Base-by-base conservation (phyloP, 2,329 filamentous ascomycete genomes). In the Byssoonygena ceratinophila region DNA sequence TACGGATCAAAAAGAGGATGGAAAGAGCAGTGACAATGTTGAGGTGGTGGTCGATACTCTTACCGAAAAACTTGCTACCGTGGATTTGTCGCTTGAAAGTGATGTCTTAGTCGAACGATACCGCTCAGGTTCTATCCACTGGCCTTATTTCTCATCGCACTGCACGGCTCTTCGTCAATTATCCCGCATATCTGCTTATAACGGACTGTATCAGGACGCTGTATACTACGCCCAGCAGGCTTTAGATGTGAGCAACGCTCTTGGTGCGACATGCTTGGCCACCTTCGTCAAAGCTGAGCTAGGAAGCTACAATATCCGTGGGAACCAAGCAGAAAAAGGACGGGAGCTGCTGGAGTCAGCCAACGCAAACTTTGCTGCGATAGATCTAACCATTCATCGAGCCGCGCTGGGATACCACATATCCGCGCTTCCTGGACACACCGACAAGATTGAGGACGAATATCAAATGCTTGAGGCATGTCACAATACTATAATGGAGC, bases 151-250 rank as follows among this genome's bases (percentile, higher is more conserved):
- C 6, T 79, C 81, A 25, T 81, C 84, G 0, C 76, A 96, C 18
- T 83, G 89, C 60, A 77, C 80, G 27, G 81, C 82, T 52, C 73
- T 94, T 12, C 69, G 83, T 55, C 83, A 89, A 54, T 77, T 95
- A 2, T 88, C 88, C 0, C 77, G 78, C 3, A 74, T 94, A 1
- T 95, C 90, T 60, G 81, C 85, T 1, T 84, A 94, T 58, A 79
- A 92, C 57, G 92, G 92, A 25, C 79, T 94, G 69, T 87, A 89
- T 58, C 83, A 87, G 55, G 91, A 97, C 65, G 91, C 91, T 1
- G 71, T 91, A 0, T 92, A 90, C 64, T 94, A 94, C 59, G 83
- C 85, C 1, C 85, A 96, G 59, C 85, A 92, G 60, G 89, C 89
- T 0, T 75, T 84, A 51, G 87, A 85, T 61, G 79, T 94, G 55